Evolutionary conservation across 345 rosid species (phyloP), one percentile per base, ranked within the genome.

Genomic region (Psidium friedrichsthalianum): DNA sequence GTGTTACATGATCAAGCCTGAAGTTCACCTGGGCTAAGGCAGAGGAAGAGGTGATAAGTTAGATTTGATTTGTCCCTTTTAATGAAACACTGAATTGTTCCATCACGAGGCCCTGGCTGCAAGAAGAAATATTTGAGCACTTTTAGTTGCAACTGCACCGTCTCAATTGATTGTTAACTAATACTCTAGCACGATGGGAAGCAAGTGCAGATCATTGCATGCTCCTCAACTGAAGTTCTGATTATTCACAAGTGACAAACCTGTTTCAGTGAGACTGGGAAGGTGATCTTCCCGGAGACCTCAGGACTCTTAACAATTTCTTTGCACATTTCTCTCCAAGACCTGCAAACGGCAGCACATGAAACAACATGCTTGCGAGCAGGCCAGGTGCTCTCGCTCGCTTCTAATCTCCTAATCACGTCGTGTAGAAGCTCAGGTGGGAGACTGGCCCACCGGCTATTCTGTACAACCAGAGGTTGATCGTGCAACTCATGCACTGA

Each of bases 301-400:
- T 97, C 98, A 1, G 98, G 98, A 85, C 89, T 93, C 86, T 87
- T 90, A 29, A 97, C 99, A 82, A 97, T 94, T 89, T 97, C 99
- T 91, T 92, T 93, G 86, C 99, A 97, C 96, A 97, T 97, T 74
- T 95, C 98, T 88, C 98, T 95, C 99, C 99, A 97, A 15, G 98
- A 92, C 83, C 94, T 92, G 88, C 99, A 97, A 11, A 97, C 99
- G 0, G 97, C 95, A 88, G 99, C 99, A 89, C 99, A 97, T 27
- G 98, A 96, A 86, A 97, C 98, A 55, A 97, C 99, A 87, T 97
- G 90, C 89, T 86, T 93, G 53, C 98, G 96, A 87, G 96, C 92
- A 88, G 99, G 99, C 99, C 99, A 97, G 0, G 84, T 90, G 80
- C 95, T 91, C 91, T 96, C 99, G 29, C 98, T 96, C 47, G 94